Percentiles rank a stretch among this genome's conserved stretches.
These are phyloP conservation scores for Evansstolkia leycettana DNA, from an alignment of 495 filamentous ascomycete genomes.

Conservation along the genomic window DNA sequence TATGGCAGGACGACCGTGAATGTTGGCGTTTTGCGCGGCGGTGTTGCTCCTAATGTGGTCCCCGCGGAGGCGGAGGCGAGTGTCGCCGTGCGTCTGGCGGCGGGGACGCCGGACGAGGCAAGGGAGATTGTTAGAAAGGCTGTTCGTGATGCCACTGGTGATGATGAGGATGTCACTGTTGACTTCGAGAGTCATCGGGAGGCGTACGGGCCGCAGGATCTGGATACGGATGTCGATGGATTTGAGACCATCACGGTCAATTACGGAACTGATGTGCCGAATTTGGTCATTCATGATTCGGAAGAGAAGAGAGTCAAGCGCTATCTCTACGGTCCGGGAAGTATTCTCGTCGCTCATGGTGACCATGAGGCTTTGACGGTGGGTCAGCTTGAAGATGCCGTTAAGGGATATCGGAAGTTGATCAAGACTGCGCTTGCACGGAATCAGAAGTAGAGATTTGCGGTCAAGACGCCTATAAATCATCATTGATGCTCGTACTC, in stretches of 20 bases:
- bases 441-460: too few relatives aligned
- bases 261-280: slow-evolving; percentile 87
- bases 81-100: slow-evolving; percentile 63
- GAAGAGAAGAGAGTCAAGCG: slow-evolving; percentile 41
- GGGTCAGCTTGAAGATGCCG: slow-evolving; percentile 52
- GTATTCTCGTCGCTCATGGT: slow-evolving; percentile 78
- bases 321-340: slow-evolving; percentile 84
- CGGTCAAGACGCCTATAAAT: too few relatives aligned
- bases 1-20: slow-evolving; percentile 85
- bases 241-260: slow-evolving; percentile 73
- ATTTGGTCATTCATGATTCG: slow-evolving; percentile 37
- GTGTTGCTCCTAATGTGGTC: slow-evolving; percentile 83
- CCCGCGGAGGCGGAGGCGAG: slow-evolving; percentile 55
- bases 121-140: slow-evolving; percentile 36
- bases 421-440: slow-evolving; percentile 39
- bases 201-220: slow-evolving; percentile 63
- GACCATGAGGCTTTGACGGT: slow-evolving; percentile 71
- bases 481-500: too few relatives aligned
- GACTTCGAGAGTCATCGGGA: slow-evolving; percentile 33
- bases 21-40: slow-evolving; percentile 63
- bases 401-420: slow-evolving; percentile 59
- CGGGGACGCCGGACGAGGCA: slow-evolving; percentile 47
- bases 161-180: slow-evolving; percentile 47
- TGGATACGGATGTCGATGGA: slow-evolving; percentile 69
- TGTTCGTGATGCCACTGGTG: slow-evolving; percentile 45